These are phyloP conservation scores for Suillus hirtellus DNA, from an alignment of 768 basidiomycete genomes.

Conservation along the genomic window DNA sequence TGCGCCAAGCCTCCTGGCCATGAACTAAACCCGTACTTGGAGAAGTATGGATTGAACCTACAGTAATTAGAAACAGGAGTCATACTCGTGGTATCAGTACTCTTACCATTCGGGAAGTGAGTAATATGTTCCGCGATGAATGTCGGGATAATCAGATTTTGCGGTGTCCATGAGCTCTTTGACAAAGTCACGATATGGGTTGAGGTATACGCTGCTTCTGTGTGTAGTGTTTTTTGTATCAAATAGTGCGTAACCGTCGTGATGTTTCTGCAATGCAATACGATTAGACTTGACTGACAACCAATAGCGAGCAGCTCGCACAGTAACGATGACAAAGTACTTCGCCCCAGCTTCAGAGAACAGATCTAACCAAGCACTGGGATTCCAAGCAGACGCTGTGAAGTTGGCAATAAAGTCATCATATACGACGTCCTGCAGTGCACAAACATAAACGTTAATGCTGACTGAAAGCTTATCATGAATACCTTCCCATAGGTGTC, in stretches of 20 bases:
- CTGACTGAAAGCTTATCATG: background rate
- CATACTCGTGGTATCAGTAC: background rate
- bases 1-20: conserved; percentile 59
- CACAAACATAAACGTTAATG: background rate
- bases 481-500: conserved; percentile 47
- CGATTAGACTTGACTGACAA: background rate
- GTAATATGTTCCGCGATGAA: conserved; percentile 59
- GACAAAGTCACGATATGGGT: conserved; percentile 53
- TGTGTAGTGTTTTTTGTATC: conserved; percentile 56
- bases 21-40: conserved; percentile 46
- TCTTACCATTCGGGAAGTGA: conserved; percentile 54
- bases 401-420: conserved; percentile 61
- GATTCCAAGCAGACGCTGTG: conserved; percentile 52
- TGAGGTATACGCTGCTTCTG: conserved; percentile 47
- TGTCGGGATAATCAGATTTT: conserved; percentile 46
- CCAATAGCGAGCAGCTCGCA: conserved; percentile 22
- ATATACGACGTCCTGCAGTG: conserved; percentile 44
- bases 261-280: conserved; percentile 48
- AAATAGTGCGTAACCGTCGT: conserved; percentile 60
- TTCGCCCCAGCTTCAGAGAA: conserved; percentile 59
- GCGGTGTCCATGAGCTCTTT: conserved; percentile 51
- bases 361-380: conserved; percentile 54
- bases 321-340: conserved; percentile 60
- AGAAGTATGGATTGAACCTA: conserved; percentile 58
- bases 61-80: background rate